Base-by-base conservation (phyloP, 345 rosid species). In the Lenwebbia sp. region DNA sequence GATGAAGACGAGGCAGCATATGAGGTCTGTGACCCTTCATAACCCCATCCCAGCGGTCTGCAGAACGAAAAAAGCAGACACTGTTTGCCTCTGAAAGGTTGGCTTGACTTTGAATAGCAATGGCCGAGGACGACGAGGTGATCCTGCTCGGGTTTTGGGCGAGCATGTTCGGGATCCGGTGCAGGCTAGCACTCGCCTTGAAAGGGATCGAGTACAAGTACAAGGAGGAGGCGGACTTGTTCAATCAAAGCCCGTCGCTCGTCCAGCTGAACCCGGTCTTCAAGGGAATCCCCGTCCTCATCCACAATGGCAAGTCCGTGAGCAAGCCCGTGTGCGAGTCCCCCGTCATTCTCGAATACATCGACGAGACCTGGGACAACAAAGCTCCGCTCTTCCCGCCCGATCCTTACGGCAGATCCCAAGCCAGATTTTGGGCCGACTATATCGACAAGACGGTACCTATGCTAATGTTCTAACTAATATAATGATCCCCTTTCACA, bases 381-480 rank as follows among this genome's bases (percentile, higher is more conserved):
- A 56, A 56, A 23, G 60, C 28, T 56, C 28, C 60, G 60, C 8
- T 56, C 28, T 56, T 56, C 60, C 60, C 28, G 25, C 23, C 60
- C 23, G 86, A 87, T 84, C 84, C 88, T 55, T 82, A 78, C 26
- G 41, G 14, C 50, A 78, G 75, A 49, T 84, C 88, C 51, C 82
- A 87, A 17, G 82, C 84, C 54, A 37, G 88, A 25, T 87, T 84
- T 82, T 84, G 86, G 86, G 82, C 86, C 19, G 84, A 87, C 40
- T 87, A 13, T 30, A 54, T 78, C 33, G 88, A 87, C 30, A 56
- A 84, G 47, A 84, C 49, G 52, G 83, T 87, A 47, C 58, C 58
- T 25, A 51, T 83, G 15, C 54, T 25, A 81, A 56, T 25, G 60
- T 56, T 56, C 60, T 23, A 56, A 10, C 60, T n/a, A n/a, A n/a